Base-by-base conservation (phyloP, 768 basidiomycete genomes). In the Lactarius akahatsu region DNA sequence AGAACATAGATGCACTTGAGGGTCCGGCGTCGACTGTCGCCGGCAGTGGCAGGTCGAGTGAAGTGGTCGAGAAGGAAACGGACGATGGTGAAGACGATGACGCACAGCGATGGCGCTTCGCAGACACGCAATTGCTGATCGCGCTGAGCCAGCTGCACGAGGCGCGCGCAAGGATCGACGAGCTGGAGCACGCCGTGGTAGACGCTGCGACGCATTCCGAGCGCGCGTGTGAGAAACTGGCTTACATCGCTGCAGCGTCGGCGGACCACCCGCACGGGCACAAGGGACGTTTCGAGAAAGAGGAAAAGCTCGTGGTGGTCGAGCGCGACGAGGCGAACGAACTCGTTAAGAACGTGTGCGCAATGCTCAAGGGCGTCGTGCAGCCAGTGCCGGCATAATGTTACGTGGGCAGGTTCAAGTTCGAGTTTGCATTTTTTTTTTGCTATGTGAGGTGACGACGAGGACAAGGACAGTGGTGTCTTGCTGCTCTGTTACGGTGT, bases 191-290 rank as follows among this genome's bases (percentile, higher is more conserved):
- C 10, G 58, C 62, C 10, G 58, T 67, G n/a, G 43, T 23, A 1
- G 41, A 63, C 16, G 66, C 66, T 4, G 58, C 58, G 50, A 55
- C 62, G 40, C 66, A 67, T 41, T 67, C 66, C 3, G 66, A 59
- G 40, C 38, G 38, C 10, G 65, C 61, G n/a, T 47, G 57, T 9
- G 65, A 66, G 57, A 66, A 66, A 18, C 65, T 66, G n/a, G 32
- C 65, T 43, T 61, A 57, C 36, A 28, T 61, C 26, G 36, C 65
- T 9, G 16, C 50, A 2, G 58, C 26, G 9, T 5, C 64, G n/a
- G 23, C 30, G 8, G 47, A 30, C 10, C 47, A 65, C 15, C 20
- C 59, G 43, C 43, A 26, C 16, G 38, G 38, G 36, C 30, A 30
- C 5, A 15, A 30, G 18, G 54, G 30, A 0, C n/a, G 65, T 6